Evolutionary conservation across 78 protist genomes (phyloP), one percentile per base, ranked within the genome.

Genomic region (Thecamonas trahens): DNA sequence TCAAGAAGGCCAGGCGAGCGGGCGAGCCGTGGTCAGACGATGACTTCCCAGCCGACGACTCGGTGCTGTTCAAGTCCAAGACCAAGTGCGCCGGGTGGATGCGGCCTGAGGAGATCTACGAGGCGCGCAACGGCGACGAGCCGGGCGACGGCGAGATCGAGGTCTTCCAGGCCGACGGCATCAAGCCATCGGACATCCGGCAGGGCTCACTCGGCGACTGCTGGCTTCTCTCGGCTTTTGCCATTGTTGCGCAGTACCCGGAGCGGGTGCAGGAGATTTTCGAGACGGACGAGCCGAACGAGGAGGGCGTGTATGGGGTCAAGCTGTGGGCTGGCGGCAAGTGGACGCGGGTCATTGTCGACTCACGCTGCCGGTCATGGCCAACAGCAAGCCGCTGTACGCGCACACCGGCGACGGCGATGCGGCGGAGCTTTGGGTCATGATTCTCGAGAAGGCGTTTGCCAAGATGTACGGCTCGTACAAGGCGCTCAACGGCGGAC

Each of bases 161-260:
- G 28, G 5, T 57, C 35, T 32, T 57, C 34, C 5, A 7, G 35
- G 61, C n/a, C n/a, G n/a, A 61, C 22, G 31, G 18, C 52, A 37
- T 61, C 26, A 20, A 37, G 50, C 55, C 67, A 1, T 3, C 22
- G 0, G 52, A 61, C 34, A 61, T 82, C 49, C 40, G 0, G 20
- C 87, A 82, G 72, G 87, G 87, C 31, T 0, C 17, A 32, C 74
- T 82, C n/a, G 82, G 83, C 17, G 87, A 82, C 69, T 82, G 87
- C 79, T 82, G 82, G 82, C 53, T 70, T 14, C 44, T 80, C 52
- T 29, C 77, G 2, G 70, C 86, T 9, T 11, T 67, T 26, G 29
- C 70, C 0, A 62, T 61, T 20, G 22, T 67, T 18, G 76, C 82
- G 2, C 61, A 70, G 70, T 1, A 26, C 5, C 71, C 71, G 2